Evolutionary conservation across 176 grass and related monocot species (phyloP).

Genomic region (Leersia perrieri): DNA sequence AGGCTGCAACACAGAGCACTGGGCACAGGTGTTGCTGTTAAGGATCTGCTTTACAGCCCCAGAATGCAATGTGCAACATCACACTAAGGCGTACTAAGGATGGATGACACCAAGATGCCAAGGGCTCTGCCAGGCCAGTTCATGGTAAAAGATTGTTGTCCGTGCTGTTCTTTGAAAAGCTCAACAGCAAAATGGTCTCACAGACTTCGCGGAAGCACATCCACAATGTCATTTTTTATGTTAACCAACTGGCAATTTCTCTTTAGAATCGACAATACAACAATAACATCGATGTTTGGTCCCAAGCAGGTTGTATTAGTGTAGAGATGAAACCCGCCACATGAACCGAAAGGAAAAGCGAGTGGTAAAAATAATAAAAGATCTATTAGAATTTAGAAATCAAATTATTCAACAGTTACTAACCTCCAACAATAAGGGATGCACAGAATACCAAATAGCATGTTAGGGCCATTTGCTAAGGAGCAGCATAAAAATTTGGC

Average conservation of each 20-base stretch:
- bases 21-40: not conserved
- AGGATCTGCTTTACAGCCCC: not conserved
- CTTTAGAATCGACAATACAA: not conserved
- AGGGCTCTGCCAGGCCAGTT: not conserved
- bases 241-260: slow-evolving; percentile 2
- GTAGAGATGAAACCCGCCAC: not conserved
- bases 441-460: not conserved
- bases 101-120: not conserved
- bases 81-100: not conserved
- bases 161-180: not conserved
- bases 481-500: not conserved
- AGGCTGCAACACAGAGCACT: not conserved
- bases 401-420: not conserved
- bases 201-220: not conserved
- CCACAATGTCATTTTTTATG: not conserved
- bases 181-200: not conserved
- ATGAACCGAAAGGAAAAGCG: not conserved
- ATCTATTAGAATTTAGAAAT: not conserved
- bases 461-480: not conserved
- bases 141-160: not conserved
- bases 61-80: not conserved
- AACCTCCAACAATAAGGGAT: not conserved
- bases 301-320: not conserved
- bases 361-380: not conserved
- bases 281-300: not conserved